A percentile compares a stretch with the other conserved stretches of the same genome.
Conservation (phyloP, 1,284 basidiomycete species). For the Taiwanofungus camphoratus region DNA sequence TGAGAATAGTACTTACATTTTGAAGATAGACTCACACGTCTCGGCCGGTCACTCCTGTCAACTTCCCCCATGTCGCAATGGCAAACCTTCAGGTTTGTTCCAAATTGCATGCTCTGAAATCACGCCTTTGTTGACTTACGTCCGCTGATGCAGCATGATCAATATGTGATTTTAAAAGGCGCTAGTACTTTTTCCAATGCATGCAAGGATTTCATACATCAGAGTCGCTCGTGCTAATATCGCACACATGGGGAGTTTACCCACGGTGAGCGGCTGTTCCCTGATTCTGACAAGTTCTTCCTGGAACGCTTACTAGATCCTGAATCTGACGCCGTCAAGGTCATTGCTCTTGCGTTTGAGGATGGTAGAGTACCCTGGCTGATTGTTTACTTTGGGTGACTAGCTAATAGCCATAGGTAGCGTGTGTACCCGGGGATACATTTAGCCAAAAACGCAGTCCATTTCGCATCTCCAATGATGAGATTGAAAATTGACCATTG, state of each 20-base stretch:
- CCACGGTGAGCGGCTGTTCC: constrained; percentile 29
- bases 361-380: neutral
- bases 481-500: neutral
- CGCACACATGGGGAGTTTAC: constrained; percentile 7
- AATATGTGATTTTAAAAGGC: neutral
- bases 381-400: neutral
- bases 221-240: neutral
- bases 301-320: constrained; percentile 28
- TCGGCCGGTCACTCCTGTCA: neutral
- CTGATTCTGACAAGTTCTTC: constrained; percentile 33
- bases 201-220: neutral
- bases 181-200: neutral
- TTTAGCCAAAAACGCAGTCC: neutral
- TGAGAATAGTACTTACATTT: too few species aligned
- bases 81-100: neutral
- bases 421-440: neutral
- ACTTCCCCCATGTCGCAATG: neutral
- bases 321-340: neutral
- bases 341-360: neutral
- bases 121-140: neutral
- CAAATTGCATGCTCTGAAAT: neutral
- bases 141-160: neutral
- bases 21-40: neutral
- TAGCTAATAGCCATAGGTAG: neutral
- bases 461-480: too few species aligned